These are phyloP conservation scores for Breviolum minutum DNA, from an alignment of 73 alveolate species.

Conservation along the genomic window DNA sequence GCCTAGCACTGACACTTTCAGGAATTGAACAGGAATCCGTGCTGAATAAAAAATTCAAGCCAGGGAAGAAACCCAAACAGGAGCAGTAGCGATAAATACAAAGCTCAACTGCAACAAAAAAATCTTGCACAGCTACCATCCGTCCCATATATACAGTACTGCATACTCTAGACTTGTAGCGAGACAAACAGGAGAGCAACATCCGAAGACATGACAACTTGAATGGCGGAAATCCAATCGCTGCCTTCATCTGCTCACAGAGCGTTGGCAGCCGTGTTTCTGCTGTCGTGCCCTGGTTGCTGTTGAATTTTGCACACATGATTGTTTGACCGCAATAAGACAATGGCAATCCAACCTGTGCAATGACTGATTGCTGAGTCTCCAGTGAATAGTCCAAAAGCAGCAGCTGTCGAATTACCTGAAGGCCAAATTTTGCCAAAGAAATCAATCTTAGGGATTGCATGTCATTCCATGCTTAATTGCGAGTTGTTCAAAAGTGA, in stretches of 20 bases:
- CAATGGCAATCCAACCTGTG: background rate
- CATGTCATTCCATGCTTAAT: background rate
- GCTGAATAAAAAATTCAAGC: no score
- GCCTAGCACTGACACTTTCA: background rate
- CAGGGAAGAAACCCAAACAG: no score
- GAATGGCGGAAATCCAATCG: no score
- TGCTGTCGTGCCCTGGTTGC: background rate
- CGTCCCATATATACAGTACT: no score
- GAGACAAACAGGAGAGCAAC: no score
- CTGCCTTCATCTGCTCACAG: conserved; percentile 49
- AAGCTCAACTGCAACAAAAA: no score
- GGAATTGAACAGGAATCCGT: background rate
- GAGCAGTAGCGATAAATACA: no score
- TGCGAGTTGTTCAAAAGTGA: no score
- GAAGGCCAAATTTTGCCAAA: background rate
- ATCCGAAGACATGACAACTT: background rate
- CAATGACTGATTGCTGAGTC: conserved; percentile 72
- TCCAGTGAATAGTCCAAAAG: conserved; percentile 64
- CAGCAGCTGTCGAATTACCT: conserved; percentile 65
- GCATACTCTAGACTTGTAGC: no score
- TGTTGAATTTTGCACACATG: background rate
- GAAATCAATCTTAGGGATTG: background rate
- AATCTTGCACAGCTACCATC: no score
- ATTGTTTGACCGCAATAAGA: background rate
- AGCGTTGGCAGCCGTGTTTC: conserved; percentile 62